phyloP scores from a whole-genome alignment of 805 yeast species.

The Debaryomyces hansenii region DNA sequence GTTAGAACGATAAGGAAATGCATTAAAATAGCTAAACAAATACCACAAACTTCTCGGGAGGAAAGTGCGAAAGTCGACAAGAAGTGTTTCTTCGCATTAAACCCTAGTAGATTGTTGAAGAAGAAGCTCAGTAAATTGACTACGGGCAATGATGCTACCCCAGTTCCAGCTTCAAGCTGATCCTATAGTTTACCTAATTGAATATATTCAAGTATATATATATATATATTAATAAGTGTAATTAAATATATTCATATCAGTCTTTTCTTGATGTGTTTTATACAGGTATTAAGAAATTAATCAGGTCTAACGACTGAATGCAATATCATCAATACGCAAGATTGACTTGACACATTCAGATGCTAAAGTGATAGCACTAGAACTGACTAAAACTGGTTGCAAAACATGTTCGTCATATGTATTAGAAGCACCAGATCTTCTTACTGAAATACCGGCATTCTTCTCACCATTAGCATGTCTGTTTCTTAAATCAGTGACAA shows the following conservation, averaged over 20 bases:
- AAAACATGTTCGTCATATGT: conserved; percentile 91
- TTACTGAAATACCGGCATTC: conserved; percentile 93
- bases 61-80: conserved; percentile 64
- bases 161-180: not conserved
- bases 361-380: conserved; percentile 91
- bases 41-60: conserved; percentile 52
- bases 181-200: not conserved
- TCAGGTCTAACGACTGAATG: conserved; percentile 55
- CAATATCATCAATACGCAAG: conserved; percentile 94
- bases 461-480: conserved; percentile 88
- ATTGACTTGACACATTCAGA: conserved; percentile 96
- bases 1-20: conserved; percentile 51
- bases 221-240: conserved; percentile 4
- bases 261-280: not conserved
- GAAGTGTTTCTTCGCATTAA: conserved; percentile 60
- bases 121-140: conserved; percentile 34
- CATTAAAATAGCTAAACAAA: conserved; percentile 41
- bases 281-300: not conserved
- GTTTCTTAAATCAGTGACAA: conserved; percentile 88
- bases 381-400: conserved; percentile 94
- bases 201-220: not conserved
- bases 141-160: not conserved
- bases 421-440: conserved; percentile 90
- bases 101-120: conserved; percentile 55
- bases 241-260: not conserved